Conservation (phyloP, 1,284 basidiomycete species). For the Fomitopsis schrenkii region DNA sequence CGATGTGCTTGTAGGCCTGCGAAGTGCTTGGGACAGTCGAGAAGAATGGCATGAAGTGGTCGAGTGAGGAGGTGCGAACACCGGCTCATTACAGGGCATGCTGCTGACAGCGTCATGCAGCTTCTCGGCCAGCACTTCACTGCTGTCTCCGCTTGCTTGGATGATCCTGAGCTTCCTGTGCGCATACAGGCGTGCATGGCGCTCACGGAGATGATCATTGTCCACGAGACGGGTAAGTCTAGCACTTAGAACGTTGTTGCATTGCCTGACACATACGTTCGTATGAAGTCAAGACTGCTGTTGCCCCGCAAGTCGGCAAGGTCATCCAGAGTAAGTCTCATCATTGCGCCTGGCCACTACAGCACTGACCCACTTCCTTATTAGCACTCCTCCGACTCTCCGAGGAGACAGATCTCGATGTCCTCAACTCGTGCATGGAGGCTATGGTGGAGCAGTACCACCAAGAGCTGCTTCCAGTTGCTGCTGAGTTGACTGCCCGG, state of each 20-base stretch:
- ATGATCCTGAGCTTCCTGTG: slow-evolving; percentile 80
- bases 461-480: slow-evolving; percentile 82
- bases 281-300: slow-evolving; percentile 58
- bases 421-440: slow-evolving; percentile 80
- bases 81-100: neutral
- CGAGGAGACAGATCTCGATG: slow-evolving; percentile 87
- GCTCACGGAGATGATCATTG: slow-evolving; percentile 74
- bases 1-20: slow-evolving; percentile 51
- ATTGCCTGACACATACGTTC: neutral
- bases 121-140: slow-evolving; percentile 61
- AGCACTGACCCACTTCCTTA: neutral
- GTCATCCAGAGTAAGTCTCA: slow-evolving; percentile 74
- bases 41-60: slow-evolving; percentile 65
- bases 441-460: slow-evolving; percentile 85
- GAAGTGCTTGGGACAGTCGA: slow-evolving; percentile 75
- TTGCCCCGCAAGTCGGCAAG: slow-evolving; percentile 80
- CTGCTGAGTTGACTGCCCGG: slow-evolving; percentile 76
- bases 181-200: slow-evolving; percentile 82
- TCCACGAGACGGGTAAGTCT: slow-evolving; percentile 53
- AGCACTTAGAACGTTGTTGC: neutral
- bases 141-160: slow-evolving; percentile 56
- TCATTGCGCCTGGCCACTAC: neutral
- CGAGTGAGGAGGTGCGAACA: slow-evolving; percentile 53
- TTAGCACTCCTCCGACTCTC: slow-evolving; percentile 81
- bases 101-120: slow-evolving; percentile 29